Percentiles rank a stretch among this genome's conserved stretches.
Evolutionary conservation across 176 grass and related monocot species (phyloP).

Genomic region (Carex kokanica): DNA sequence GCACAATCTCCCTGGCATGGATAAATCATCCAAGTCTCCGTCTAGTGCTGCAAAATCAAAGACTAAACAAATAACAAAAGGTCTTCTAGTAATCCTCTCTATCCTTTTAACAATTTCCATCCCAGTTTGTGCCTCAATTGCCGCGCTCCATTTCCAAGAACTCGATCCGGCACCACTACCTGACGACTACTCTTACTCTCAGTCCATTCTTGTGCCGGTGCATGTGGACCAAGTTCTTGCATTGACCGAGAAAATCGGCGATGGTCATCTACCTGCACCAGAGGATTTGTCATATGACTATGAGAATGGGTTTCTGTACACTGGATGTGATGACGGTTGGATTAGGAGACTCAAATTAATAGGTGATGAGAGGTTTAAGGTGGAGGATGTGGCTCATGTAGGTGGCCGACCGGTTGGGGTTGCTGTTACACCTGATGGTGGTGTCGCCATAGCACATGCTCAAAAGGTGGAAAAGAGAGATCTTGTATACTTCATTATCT

Average conservation of each 20-base stretch:
- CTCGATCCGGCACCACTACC: neutral
- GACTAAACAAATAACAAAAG: neutral
- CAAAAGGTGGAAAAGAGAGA: conserved; percentile 1
- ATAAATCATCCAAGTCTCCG: neutral
- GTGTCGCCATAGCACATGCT: conserved; percentile 10
- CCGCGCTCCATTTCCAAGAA: neutral
- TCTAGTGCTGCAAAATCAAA: neutral
- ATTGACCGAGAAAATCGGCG: neutral
- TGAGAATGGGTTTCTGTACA: conserved; percentile 19
- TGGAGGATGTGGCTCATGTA: conserved; percentile 1
- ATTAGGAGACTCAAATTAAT: conserved; percentile 22
- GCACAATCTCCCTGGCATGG: neutral
- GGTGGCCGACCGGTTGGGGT: conserved; percentile 4
- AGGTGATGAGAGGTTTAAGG: neutral
- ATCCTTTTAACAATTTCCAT: neutral
- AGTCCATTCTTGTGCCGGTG: neutral
- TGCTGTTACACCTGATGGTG: conserved; percentile 5
- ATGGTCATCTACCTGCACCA: neutral
- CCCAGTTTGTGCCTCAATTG: conserved; percentile 1
- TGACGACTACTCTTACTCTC: conserved; percentile 14
- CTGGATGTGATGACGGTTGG: conserved; percentile 23
- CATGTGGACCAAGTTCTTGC: conserved; percentile 12
- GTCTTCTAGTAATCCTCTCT: neutral
- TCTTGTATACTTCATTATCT: neutral
- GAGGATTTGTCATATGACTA: conserved; percentile 18